Percentiles rank a stretch among this genome's conserved stretches.
Evolutionary conservation across 1,139 yeast genomes (phyloP).

Genomic region (Torulaspora globosa): DNA sequence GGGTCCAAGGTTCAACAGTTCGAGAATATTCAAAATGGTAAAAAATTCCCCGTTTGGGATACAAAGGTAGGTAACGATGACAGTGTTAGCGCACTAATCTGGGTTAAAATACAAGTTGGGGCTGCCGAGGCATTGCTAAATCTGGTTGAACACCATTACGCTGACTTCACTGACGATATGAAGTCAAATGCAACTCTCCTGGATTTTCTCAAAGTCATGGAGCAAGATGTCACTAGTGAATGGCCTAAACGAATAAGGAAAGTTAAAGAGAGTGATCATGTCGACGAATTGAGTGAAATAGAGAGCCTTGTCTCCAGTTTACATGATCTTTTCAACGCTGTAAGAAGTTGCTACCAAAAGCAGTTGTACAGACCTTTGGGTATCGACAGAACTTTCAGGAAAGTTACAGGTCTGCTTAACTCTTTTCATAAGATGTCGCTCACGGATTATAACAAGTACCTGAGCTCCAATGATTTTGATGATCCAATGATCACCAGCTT

Average conservation of each 20-base stretch:
- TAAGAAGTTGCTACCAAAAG: slow-evolving; percentile 70
- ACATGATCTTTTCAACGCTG: slow-evolving; percentile 58
- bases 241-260: slow-evolving; percentile 52
- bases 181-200: slow-evolving; percentile 58
- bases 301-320: slow-evolving; percentile 45
- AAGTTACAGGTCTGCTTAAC: slow-evolving; percentile 20
- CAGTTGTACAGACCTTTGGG: slow-evolving; percentile 73
- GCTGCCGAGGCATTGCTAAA: slow-evolving; percentile 72
- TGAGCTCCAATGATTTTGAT: slow-evolving; percentile 15
- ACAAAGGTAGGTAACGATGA: slow-evolving; percentile 32
- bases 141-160: slow-evolving; percentile 67
- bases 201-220: slow-evolving; percentile 63
- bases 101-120: slow-evolving; percentile 74
- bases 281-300: slow-evolving; percentile 36
- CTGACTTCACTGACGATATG: slow-evolving; percentile 70
- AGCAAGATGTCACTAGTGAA: slow-evolving; percentile 59
- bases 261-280: slow-evolving; percentile 10
- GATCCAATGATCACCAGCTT: slow-evolving; percentile 26
- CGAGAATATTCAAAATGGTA: slow-evolving; percentile 9
- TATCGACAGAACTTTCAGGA: slow-evolving; percentile 26
- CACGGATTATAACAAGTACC: slow-evolving; percentile 18
- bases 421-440: slow-evolving; percentile 21
- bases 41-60: slow-evolving; percentile 47
- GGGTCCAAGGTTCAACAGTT: slow-evolving; percentile 15
- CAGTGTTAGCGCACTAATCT: slow-evolving; percentile 43